These are phyloP conservation scores for Fusarium torreyae DNA, from an alignment of 2,329 filamentous ascomycete species.

Conservation along the genomic window DNA sequence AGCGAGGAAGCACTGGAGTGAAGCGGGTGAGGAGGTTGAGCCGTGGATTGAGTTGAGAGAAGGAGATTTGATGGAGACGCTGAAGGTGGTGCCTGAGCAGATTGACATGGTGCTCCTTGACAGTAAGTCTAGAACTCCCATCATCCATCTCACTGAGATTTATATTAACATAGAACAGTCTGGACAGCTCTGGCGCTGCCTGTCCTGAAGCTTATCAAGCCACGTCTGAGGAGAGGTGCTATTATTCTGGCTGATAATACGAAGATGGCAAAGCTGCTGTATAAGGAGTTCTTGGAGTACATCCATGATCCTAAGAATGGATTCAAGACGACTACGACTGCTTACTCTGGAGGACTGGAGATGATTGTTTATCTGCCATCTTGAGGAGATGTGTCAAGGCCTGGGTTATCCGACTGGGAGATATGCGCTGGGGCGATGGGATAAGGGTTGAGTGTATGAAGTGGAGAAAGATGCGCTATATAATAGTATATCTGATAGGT, in stretches of 20 bases:
- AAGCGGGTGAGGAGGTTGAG: constrained; percentile 66
- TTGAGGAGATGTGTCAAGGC: background rate
- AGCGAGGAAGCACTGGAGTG: constrained; percentile 69
- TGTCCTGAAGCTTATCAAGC: constrained; percentile 64
- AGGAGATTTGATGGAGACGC: constrained; percentile 71
- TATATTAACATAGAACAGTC: constrained; percentile 56
- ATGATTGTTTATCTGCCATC: constrained; percentile 49
- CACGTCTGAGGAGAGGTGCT: constrained; percentile 62
- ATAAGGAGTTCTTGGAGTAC: constrained; percentile 65
- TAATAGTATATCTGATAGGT: background rate
- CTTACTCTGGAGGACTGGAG: constrained; percentile 53
- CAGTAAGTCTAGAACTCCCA: constrained; percentile 61
- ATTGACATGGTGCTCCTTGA: constrained; percentile 74
- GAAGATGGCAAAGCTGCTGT: constrained; percentile 56
- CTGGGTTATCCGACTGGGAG: constrained; percentile 38
- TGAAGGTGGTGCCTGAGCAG: constrained; percentile 60
- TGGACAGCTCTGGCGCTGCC: constrained; percentile 71
- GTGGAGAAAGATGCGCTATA: background rate
- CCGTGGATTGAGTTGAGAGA: constrained; percentile 69
- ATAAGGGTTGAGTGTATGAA: background rate
- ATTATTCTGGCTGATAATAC: constrained; percentile 68
- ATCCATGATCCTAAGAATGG: constrained; percentile 62
- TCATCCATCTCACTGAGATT: no score
- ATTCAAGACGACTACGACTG: constrained; percentile 60
- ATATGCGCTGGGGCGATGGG: background rate